A percentile compares a stretch with the other conserved stretches of the same genome.
Evolutionary conservation across 2,329 filamentous ascomycete species (phyloP).

Genomic region (Xylaria sp.): DNA sequence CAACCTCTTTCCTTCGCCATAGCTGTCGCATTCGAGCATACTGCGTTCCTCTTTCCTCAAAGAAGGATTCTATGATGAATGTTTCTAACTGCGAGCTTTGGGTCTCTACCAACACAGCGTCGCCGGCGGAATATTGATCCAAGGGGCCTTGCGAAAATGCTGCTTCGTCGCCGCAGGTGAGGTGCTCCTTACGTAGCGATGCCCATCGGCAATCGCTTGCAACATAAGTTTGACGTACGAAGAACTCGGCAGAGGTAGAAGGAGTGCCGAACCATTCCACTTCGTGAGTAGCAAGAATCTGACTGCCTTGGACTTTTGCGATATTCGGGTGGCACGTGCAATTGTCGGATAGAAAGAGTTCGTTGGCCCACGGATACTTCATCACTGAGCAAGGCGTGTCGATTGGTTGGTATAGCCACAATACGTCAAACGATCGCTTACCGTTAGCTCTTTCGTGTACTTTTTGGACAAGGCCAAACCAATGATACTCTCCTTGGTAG

Average conservation of each 20-base stretch:
- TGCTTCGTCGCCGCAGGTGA: constrained; percentile 54
- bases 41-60: constrained; percentile 33
- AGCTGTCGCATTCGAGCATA: constrained; percentile 58
- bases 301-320: constrained; percentile 54
- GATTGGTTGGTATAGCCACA: constrained; percentile 75
- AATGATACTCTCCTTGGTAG: constrained; percentile 56
- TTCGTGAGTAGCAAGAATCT: constrained; percentile 62
- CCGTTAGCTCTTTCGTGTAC: constrained; percentile 49
- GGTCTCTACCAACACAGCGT: constrained; percentile 61
- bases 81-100: constrained; percentile 56
- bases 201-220: constrained; percentile 66
- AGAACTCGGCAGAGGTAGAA: constrained; percentile 57
- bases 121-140: constrained; percentile 53
- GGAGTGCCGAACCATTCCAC: constrained; percentile 64
- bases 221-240: constrained; percentile 74
- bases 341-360: constrained; percentile 77
- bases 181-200: constrained; percentile 60
- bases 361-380: constrained; percentile 72
- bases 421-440: constrained; percentile 60
- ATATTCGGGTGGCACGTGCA: constrained; percentile 65
- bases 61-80: constrained; percentile 58
- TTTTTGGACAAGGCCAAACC: constrained; percentile 73
- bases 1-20: constrained; percentile 52
- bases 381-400: constrained; percentile 74
- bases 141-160: constrained; percentile 15